Percentiles rank a stretch among this genome's conserved stretches.
Conservation (phyloP, 139 green algal genomes). For the Ettlia oleoabundans region DNA sequence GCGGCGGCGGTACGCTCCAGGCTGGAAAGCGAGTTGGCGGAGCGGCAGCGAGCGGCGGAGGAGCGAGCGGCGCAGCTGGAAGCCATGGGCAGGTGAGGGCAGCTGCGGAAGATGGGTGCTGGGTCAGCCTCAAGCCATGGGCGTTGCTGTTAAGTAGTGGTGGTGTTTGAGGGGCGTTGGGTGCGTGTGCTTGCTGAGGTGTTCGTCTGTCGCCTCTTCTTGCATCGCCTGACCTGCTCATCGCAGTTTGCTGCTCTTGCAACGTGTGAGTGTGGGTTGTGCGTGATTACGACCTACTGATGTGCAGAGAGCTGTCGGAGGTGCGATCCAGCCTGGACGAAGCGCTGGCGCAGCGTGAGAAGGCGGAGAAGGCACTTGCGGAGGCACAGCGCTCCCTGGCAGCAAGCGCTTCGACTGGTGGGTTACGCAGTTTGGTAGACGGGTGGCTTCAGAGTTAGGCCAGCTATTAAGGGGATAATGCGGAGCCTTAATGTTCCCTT, state of each 20-base stretch:
- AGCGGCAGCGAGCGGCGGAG: constrained; percentile 32
- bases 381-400: background rate
- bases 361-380: background rate
- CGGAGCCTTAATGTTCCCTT: no score
- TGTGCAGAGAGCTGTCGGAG: constrained; percentile 9
- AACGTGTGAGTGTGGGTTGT: no score
- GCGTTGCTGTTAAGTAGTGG: no score
- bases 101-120: background rate
- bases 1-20: background rate
- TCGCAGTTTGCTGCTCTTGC: no score
- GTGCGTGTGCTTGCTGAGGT: no score
- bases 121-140: background rate
- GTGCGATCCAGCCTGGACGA: background rate
- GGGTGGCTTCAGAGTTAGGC: no score
- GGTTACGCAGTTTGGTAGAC: no score
- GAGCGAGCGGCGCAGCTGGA: constrained; percentile 34
- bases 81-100: constrained; percentile 26
- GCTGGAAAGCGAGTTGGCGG: constrained; percentile 1
- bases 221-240: no score
- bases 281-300: no score
- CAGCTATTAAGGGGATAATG: no score
- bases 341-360: background rate
- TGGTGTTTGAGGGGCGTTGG: no score
- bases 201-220: no score
- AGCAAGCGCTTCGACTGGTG: background rate